phyloP scores from a whole-genome alignment of 1,284 basidiomycete genomes.

The Pholiota adiposa region DNA sequence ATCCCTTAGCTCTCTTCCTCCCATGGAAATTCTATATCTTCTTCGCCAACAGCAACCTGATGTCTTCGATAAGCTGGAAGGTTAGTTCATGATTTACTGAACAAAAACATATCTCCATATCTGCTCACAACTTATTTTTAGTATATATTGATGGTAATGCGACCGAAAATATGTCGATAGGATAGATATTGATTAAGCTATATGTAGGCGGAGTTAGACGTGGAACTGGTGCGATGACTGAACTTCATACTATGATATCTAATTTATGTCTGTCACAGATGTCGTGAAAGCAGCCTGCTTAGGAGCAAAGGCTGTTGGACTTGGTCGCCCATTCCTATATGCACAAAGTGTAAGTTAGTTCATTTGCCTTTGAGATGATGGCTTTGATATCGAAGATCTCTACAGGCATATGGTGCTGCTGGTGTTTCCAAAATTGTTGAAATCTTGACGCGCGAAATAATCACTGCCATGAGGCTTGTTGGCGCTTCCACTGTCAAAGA shows the following conservation, averaged over 20 bases:
- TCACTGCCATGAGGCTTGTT: conserved; percentile 78
- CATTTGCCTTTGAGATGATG: not conserved
- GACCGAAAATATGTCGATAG: not conserved
- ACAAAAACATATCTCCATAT: not conserved
- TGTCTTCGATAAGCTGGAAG: conserved; percentile 75
- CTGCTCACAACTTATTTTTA: conserved; percentile 27
- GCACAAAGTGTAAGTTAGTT: conserved; percentile 73
- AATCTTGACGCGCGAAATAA: conserved; percentile 83
- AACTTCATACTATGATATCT: not conserved
- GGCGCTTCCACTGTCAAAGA: conserved; percentile 77
- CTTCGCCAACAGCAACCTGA: conserved; percentile 76
- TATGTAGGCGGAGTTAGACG: conserved; percentile 79
- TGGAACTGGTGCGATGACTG: conserved; percentile 65
- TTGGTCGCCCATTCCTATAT: conserved; percentile 91
- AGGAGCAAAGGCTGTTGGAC: conserved; percentile 88
- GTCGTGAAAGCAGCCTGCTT: conserved; percentile 91
- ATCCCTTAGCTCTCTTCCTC: conserved; percentile 61
- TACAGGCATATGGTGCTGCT: conserved; percentile 78
- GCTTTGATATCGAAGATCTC: conserved; percentile 6
- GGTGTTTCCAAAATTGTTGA: conserved; percentile 79
- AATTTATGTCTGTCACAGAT: conserved; percentile 44
- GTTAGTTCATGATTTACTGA: conserved; percentile 33
- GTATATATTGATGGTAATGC: conserved; percentile 83
- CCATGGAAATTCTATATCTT: conserved; percentile 77
- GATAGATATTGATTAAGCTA: not conserved